Conservation (phyloP, 371 early-diverging fungal species). For the Cokeromyces recurvatus region DNA sequence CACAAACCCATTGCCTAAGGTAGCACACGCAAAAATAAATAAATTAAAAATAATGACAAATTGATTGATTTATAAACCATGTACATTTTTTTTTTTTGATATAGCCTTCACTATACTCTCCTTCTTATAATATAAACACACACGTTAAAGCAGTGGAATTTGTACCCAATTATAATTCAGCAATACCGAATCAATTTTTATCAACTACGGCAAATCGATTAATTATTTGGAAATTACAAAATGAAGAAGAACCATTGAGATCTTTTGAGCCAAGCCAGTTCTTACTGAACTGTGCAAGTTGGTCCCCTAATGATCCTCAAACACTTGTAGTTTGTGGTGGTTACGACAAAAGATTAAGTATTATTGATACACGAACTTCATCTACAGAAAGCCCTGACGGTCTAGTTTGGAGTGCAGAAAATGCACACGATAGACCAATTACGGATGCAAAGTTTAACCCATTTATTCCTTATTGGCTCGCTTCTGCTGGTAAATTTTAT, state of each 20-base stretch:
- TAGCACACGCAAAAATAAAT: constrained; percentile 1
- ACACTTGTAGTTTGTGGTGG: constrained; percentile 28
- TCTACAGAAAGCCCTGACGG: not conserved
- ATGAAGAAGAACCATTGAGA: constrained; percentile 12
- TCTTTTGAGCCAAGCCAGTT: not conserved
- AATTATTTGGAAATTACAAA: constrained; percentile 25
- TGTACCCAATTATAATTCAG: constrained; percentile 2
- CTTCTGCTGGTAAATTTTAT: constrained; percentile 46
- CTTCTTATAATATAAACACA: constrained; percentile 15
- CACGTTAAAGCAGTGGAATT: constrained; percentile 24
- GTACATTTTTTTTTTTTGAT: not conserved
- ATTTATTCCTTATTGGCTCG: constrained; percentile 81
- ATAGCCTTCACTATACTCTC: not conserved
- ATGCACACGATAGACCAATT: constrained; percentile 41
- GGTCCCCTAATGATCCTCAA: constrained; percentile 35
- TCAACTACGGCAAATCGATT: constrained; percentile 12
- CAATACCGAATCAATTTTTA: constrained; percentile 10
- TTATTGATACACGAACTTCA: constrained; percentile 22
- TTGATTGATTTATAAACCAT: not conserved
- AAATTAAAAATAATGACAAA: not conserved
- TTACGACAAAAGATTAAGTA: constrained; percentile 9
- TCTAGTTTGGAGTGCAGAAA: constrained; percentile 20
- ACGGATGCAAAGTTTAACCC: constrained; percentile 65
- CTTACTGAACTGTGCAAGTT: constrained; percentile 21
- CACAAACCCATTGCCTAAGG: constrained; percentile 3